phyloP scores from a whole-genome alignment of 805 yeast species.

The Cyberlindnera bimundalis region DNA sequence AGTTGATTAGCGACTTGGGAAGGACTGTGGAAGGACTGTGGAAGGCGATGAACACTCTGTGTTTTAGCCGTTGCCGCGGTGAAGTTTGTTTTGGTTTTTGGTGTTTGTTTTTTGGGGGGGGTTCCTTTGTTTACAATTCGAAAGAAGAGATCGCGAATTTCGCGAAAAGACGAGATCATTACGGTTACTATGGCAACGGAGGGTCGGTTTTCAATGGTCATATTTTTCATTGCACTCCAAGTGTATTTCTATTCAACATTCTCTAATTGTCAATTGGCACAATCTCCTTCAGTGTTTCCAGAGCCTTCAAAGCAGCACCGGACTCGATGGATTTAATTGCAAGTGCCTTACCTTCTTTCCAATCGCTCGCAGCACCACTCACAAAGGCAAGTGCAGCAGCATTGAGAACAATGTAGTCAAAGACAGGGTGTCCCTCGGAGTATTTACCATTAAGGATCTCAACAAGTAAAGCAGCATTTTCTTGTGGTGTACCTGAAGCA shows the following conservation, averaged over 20 bases:
- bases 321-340: constrained; percentile 66
- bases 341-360: constrained; percentile 73
- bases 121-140: background rate
- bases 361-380: constrained; percentile 60
- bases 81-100: background rate
- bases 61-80: background rate
- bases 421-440: constrained; percentile 56
- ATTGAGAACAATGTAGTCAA: constrained; percentile 88
- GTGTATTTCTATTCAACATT: too few relatives aligned
- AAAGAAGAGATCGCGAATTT: too few relatives aligned
- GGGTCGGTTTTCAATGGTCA: too few relatives aligned
- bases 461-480: constrained; percentile 64
- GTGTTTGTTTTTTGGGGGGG: background rate
- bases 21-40: background rate
- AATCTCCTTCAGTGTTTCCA: constrained; percentile 47
- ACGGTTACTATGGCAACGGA: constrained; percentile 5
- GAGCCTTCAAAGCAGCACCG: constrained; percentile 63
- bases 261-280: constrained; percentile 1
- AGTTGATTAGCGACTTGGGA: too few relatives aligned
- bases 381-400: constrained; percentile 84
- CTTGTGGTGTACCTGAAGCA: constrained; percentile 79
- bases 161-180: background rate
- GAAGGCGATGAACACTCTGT: background rate
- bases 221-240: too few relatives aligned
- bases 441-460: constrained; percentile 42